Conservation (phyloP, 2,329 filamentous ascomycete species). For the Pseudopyricularia cyperi region DNA sequence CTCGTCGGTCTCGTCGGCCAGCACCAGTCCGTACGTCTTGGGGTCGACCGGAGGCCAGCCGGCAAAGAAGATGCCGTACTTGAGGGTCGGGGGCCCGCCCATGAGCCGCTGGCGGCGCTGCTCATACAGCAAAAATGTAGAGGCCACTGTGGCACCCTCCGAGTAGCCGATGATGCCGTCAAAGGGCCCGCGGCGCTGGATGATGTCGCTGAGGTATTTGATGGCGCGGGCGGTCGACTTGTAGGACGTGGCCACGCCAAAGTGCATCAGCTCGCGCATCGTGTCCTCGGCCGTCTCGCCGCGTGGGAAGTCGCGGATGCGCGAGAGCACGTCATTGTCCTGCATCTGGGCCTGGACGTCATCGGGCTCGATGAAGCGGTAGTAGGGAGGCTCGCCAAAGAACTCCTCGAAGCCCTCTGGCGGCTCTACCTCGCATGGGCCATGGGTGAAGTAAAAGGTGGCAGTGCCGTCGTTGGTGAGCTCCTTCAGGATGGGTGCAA, state of each 20-base stretch:
- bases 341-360: conserved; percentile 27
- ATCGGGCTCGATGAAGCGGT: conserved; percentile 39
- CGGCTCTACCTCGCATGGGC: conserved; percentile 33
- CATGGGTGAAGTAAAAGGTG: conserved; percentile 38
- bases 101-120: conserved; percentile 21
- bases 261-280: conserved; percentile 32
- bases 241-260: conserved; percentile 16
- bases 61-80: conserved; percentile 37
- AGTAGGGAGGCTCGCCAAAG: conserved; percentile 42
- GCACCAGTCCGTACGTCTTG: conserved; percentile 26
- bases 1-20: conserved; percentile 33
- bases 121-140: conserved; percentile 38
- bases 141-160: conserved; percentile 43
- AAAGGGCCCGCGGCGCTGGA: conserved; percentile 31
- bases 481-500: conserved; percentile 37
- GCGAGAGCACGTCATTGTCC: conserved; percentile 32
- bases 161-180: conserved; percentile 48
- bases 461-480: conserved; percentile 29
- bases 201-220: conserved; percentile 26
- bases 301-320: conserved; percentile 40
- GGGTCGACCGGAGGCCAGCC: conserved; percentile 39
- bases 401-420: conserved; percentile 42
- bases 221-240: conserved; percentile 26
- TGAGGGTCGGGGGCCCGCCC: conserved; percentile 23
- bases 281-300: conserved; percentile 40